Evolutionary conservation across 306 rosid genomes (phyloP), one percentile per base, ranked within the genome.

Genomic region (Malus orientalis): DNA sequence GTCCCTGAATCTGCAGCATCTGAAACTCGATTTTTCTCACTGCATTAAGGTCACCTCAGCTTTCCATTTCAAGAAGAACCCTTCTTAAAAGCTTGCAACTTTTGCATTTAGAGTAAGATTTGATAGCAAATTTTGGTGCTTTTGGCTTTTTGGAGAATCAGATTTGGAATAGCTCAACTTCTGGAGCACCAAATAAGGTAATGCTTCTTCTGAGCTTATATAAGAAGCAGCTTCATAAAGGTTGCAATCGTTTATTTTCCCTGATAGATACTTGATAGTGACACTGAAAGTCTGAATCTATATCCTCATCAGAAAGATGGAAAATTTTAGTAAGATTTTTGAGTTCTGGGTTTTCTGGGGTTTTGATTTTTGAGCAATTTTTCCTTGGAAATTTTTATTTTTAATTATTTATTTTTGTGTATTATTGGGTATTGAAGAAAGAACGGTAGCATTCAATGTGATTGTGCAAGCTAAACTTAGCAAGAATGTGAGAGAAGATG

Each of bases 401-500:
- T 55, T 55, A 27, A 25, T 29, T 25, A 13, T 11, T 8, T 62
- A 4, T 62, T 62, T 62, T 13, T 25, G 36, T 25, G 18, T 62
- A 18, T 61, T 15, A 0, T 62, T 62, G 67, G 67, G 13, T 62
- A 1, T 62, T 27, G 11, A 62, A 59, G 59, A 40, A 58, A 38
- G 53, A 5, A 36, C 15, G 9, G 23, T 13, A 36, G 66, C 36
- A 33, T 33, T 71, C 32, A 32, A 71, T 71, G 53, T 57, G 9
- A n/a, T 14, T 58, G 65, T 72, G 76, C 27, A 32, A 9, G 62
- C 62, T 29, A 36, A 25, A 14, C 33, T 63, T 47, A 38, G 53
- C 22, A 44, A 53, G 32, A 16, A 58, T 63, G 33, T 27, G 29
- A 69, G 16, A 71, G 82, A 78, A 74, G 76, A 78, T 67, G 76